These are phyloP conservation scores for Nepenthes alata DNA, from an alignment of 179 eudicot genomes.

Conservation along the genomic window DNA sequence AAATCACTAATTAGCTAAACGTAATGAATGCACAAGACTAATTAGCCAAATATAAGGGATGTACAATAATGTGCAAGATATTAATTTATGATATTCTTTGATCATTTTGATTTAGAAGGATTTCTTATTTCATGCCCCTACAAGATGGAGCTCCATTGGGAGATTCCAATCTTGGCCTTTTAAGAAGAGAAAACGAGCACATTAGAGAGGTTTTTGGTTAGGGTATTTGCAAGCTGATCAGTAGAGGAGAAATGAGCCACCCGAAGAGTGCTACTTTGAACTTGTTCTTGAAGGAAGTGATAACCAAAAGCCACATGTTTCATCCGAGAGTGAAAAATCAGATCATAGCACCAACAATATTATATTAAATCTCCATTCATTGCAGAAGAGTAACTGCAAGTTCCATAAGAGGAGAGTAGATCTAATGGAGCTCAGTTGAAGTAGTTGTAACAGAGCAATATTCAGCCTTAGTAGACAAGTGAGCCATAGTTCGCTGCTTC, in stretches of 20 bases:
- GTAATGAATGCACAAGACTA: no score
- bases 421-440: not conserved
- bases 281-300: slow-evolving; percentile 1
- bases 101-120: no score
- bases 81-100: no score
- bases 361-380: not conserved
- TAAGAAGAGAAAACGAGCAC: not conserved
- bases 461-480: not conserved
- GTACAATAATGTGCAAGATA: no score
- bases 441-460: not conserved
- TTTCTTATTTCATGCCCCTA: not conserved
- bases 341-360: slow-evolving; percentile 1
- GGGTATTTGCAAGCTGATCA: slow-evolving; percentile 1
- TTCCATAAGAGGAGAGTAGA: not conserved
- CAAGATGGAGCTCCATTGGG: not conserved
- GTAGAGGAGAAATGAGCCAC: not conserved
- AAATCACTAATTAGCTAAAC: no score
- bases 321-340: not conserved
- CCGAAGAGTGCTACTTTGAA: not conserved
- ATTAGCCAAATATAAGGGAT: no score
- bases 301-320: not conserved
- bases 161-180: not conserved
- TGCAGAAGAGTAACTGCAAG: not conserved
- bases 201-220: not conserved
- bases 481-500: not conserved